Conservation (phyloP, 345 rosid species). For the Diplotaxis tenuifolia region DNA sequence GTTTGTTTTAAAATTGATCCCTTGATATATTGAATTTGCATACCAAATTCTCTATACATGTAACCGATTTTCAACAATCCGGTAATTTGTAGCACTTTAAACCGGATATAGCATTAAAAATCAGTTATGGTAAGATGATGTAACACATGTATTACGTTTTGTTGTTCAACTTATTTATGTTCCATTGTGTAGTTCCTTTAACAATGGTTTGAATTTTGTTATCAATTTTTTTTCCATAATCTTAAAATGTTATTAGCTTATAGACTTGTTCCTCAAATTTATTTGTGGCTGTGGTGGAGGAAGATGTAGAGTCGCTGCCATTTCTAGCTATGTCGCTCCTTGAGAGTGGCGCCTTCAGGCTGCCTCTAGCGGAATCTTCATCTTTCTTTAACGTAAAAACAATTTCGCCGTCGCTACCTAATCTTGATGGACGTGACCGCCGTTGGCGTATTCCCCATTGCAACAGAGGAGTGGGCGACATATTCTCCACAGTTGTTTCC, state of each 20-base stretch:
- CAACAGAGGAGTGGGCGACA: slow-evolving; percentile 31
- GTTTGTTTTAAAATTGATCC: no score
- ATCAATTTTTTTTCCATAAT: no score
- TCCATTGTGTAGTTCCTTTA: no score
- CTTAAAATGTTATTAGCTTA: slow-evolving; percentile 19
- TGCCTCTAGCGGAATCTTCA: slow-evolving; percentile 52
- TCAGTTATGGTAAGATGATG: no score
- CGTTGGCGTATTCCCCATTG: slow-evolving; percentile 66
- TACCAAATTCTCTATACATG: no score
- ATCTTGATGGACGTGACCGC: slow-evolving; percentile 48
- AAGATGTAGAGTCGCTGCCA: slow-evolving; percentile 41
- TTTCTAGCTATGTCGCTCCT: slow-evolving; percentile 62
- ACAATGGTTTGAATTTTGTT: no score
- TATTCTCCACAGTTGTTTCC: slow-evolving; percentile 23
- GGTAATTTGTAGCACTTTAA: no score
- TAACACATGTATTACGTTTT: no score
- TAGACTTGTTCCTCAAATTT: slow-evolving; percentile 60
- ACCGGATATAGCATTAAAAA: no score
- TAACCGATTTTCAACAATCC: no score
- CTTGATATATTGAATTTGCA: no score
- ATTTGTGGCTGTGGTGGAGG: slow-evolving; percentile 53
- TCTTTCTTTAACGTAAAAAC: slow-evolving; percentile 36
- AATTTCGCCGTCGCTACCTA: slow-evolving; percentile 19
- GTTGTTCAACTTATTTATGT: no score
- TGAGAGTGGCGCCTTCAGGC: slow-evolving; percentile 65